Conservation (phyloP, 225 moss, liverwort and hornwort genomes). For the Neckera pumila region DNA sequence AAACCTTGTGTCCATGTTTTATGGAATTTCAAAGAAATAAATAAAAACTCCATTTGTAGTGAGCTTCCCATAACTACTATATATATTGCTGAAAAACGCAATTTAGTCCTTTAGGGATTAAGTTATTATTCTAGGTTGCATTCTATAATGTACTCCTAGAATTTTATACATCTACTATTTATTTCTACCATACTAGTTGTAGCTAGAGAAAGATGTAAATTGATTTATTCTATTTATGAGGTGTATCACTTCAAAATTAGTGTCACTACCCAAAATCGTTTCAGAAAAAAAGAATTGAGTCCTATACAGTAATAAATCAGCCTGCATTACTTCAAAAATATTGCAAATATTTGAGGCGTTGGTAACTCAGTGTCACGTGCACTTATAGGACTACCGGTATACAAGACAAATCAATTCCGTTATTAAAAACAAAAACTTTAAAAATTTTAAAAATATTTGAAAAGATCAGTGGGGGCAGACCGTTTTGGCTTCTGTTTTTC, state of each 20-base stretch:
- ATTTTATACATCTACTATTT: neutral
- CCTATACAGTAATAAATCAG: neutral
- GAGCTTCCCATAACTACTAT: too few species aligned
- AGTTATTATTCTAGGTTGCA: neutral
- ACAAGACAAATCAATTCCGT: neutral
- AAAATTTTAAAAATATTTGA: neutral
- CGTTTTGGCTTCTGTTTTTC: neutral
- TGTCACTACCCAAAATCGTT: neutral
- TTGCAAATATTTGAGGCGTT: neutral
- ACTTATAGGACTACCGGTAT: neutral
- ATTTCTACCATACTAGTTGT: neutral
- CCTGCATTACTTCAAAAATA: neutral
- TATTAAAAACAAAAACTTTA: neutral
- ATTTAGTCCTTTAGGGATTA: too few species aligned
- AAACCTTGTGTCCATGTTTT: too few species aligned
- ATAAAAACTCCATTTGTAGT: too few species aligned
- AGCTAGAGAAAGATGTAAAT: neutral
- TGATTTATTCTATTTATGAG: neutral
- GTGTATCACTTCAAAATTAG: neutral
- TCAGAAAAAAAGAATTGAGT: neutral
- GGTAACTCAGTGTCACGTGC: neutral
- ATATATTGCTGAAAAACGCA: too few species aligned
- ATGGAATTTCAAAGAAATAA: too few species aligned
- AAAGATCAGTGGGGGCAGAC: neutral
- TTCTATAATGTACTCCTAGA: neutral